Base-by-base conservation (phyloP, 1,284 basidiomycete genomes). In the Ganoderma boninense region DNA sequence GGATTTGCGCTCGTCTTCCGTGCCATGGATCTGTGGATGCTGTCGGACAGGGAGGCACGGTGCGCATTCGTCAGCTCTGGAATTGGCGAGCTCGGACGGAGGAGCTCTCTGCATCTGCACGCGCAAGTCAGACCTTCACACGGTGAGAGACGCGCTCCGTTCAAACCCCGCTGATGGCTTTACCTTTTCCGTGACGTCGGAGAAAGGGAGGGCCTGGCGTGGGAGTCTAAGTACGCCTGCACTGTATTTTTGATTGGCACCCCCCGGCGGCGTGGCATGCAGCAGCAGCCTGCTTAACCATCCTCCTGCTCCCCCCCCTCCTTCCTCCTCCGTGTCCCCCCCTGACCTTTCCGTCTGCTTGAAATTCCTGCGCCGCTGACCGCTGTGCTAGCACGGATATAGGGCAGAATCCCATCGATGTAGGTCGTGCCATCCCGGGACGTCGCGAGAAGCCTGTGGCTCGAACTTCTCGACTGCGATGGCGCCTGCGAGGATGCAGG, bases 201-300 rank as follows among this genome's bases (percentile, higher is more conserved):
- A 46, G 44, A 46, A 46, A 46, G 49, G 49, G 49, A 52, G 49
- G 49, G 49, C 23, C 49, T 52, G 49, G 49, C 49, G 49, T 52
- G 49, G 49, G 49, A 52, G 49, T 52, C 49, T 52, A 52, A n/a
- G n/a, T n/a, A n/a, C 4, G 49, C 49, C 26, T 52, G 49, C 49
- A 52, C 49, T 52, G 49, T 52, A 26, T 52, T 52, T 26, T 26
- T 52, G 49, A 52, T 52, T 26, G 49, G 26, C 49, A 52, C 49
- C 26, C 44, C n/a, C n/a, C n/a, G n/a, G n/a, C n/a, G n/a, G 44
- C 44, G 23, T 2, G 8, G 23, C 49, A 7, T 52, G 49, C n/a
- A n/a, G n/a, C n/a, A n/a, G n/a, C n/a, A n/a, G 49, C 49, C 49
- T 52, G 23, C 23, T 52, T 52, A 52, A 52, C 49, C 49, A 52